Base-by-base conservation (phyloP, 163 green algal species). In the Scenedesmus sp. region DNA sequence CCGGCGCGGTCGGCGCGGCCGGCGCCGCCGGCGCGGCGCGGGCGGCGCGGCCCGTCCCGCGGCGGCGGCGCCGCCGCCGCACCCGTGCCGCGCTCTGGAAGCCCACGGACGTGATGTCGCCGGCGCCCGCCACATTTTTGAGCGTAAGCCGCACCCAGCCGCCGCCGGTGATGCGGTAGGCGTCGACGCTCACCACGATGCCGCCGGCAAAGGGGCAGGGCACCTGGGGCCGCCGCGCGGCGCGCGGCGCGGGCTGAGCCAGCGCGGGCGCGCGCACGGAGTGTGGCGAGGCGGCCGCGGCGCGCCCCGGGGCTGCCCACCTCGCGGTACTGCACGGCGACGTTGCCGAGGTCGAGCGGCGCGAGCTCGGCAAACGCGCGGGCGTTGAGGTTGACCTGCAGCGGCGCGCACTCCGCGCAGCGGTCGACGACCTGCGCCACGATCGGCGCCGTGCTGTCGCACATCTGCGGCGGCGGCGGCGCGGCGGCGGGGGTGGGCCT, bases 301-400 rank as follows among this genome's bases (percentile, higher is more conserved):
- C 39, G 39, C 10, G 39, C 39, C 10, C 7, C 39, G 10, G 7
- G 39, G 39, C 39, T 15, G 39, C 39, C 39, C 6, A 47, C 39
- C 39, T 66, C 22, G 15, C 67, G 34, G 67, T 54, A 65, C 29
- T 42, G 20, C 22, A 76, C 50, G 20, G 29, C 2, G 10, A 76
- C 33, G n/a, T 31, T 24, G 29, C 67, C 67, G 2, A 65, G 3
- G 14, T 34, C 14, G 10, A 76, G 67, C 18, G 53, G 34, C 4
- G 67, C 67, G n/a, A 76, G 26, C 31, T 64, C 3, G 29, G 33
- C 26, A 17, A 76, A 76, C 4, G 44, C 51, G 20, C 11, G 26
- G 48, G 67, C 67, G 17, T 66, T 42, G 7, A 76, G 29, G 51
- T 76, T 76, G 20, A 76, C 24, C 53, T 76, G 47, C n/a, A 65